Conservation (phyloP, 2,329 filamentous ascomycete species). For the Aspergillus quadricinctus region DNA sequence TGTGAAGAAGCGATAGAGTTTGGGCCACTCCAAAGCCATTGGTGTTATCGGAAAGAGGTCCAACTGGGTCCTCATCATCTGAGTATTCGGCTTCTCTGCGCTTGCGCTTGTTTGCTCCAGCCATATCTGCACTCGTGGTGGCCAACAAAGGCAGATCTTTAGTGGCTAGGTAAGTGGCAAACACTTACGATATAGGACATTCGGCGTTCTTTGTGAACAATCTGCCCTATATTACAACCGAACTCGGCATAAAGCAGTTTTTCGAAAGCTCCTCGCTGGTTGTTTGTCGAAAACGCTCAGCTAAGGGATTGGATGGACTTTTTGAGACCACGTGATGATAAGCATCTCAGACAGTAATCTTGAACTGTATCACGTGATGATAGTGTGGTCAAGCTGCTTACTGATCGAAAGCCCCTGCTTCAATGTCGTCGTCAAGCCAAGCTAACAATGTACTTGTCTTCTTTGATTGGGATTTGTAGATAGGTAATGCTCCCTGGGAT, state of each 20-base stretch:
- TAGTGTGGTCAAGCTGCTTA: neutral
- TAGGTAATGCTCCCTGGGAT: neutral
- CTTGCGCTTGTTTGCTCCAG: slow-evolving; percentile 30
- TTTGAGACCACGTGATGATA: slow-evolving; percentile 19
- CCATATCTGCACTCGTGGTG: slow-evolving; percentile 15
- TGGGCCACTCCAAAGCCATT: slow-evolving; percentile 29
- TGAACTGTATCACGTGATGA: slow-evolving; percentile 8
- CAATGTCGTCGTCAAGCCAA: neutral
- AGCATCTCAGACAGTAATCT: neutral
- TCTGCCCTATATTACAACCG: neutral
- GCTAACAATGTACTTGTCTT: too few relatives aligned
- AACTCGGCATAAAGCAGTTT: neutral
- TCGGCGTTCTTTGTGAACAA: neutral
- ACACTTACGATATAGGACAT: neutral
- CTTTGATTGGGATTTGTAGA: neutral
- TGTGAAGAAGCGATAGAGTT: slow-evolving; percentile 28
- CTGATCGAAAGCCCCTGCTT: neutral
- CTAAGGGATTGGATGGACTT: neutral
- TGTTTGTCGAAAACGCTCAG: neutral
- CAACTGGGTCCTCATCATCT: slow-evolving; percentile 22
- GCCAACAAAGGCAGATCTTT: neutral
- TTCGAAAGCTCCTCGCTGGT: neutral
- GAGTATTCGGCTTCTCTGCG: slow-evolving; percentile 17
- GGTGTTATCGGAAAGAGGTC: slow-evolving; percentile 8
- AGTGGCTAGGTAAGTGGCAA: neutral